Evolutionary conservation across 2,329 filamentous ascomycete species (phyloP), one percentile per base, ranked within the genome.

Genomic region (Colletotrichum ledebouriae): DNA sequence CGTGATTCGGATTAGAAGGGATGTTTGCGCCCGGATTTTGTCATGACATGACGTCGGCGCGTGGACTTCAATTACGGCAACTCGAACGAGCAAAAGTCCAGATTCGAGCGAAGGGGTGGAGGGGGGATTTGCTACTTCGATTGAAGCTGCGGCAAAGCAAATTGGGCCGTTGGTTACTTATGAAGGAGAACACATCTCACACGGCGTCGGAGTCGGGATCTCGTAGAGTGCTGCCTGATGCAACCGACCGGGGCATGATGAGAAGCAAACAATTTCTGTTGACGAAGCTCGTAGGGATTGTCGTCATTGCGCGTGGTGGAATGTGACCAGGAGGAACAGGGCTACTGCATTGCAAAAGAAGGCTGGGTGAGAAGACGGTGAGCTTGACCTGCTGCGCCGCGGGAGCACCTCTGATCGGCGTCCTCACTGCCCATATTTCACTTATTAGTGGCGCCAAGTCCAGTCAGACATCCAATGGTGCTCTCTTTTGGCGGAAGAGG

Each of bases 211-310:
- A 52, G 29, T 1, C 49, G 9, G 25, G 49, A 34, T 34, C 33
- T 52, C 22, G 15, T 50, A 3, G 33, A 50, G 57, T 50, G 57
- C 57, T 50, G 57, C 57, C 57, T 59, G 34, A 50, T 33, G 44
- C 33, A 50, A 50, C 44, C 10, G 13, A 50, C 33, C 33, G 20
- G 20, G 56, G 41, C 15, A 17, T 42, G n/a, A 33, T 12, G 0
- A 52, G 46, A 25, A 49, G 4, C 56, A 58, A 15, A 22, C 10
- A 58, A 15, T 46, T 22, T 11, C 9, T 11, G 33, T 58, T 6
- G 25, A 58, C 55, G 29, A 37, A 37, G 20, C 13, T 15, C 7
- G 10, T 15, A 46, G 13, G 22, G 6, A 6, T 58, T 5, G 22
- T 1, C 56, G n/a, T 42, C 37, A 57, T 57, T 6, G 25, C 41